phyloP scores from a whole-genome alignment of 352 stramenopile genomes.

The Globisporangium cylindrosporum region DNA sequence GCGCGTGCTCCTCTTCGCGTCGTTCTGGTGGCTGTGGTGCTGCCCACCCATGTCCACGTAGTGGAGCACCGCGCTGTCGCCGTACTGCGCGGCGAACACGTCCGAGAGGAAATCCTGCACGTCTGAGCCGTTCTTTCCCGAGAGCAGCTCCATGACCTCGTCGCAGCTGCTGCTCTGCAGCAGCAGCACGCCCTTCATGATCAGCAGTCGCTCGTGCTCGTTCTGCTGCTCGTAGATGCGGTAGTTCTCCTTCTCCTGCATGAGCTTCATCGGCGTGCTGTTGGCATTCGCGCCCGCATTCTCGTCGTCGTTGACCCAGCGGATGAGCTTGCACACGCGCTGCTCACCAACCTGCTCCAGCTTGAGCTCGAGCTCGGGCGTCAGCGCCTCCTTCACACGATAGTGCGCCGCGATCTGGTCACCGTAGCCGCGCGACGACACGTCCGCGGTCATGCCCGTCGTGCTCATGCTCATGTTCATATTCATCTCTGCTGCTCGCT shows the following conservation, averaged over 20 bases:
- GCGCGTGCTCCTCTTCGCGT: not conserved
- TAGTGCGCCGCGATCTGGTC: slow-evolving; percentile 66
- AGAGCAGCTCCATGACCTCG: slow-evolving; percentile 66
- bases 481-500: slow-evolving; percentile 11
- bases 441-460: slow-evolving; percentile 23
- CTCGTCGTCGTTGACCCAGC: slow-evolving; percentile 63
- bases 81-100: slow-evolving; percentile 51
- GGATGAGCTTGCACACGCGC: slow-evolving; percentile 60
- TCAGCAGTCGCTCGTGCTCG: slow-evolving; percentile 42
- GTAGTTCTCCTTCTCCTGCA: slow-evolving; percentile 80
- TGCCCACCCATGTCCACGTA: slow-evolving; percentile 37
- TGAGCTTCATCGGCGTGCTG: slow-evolving; percentile 21
- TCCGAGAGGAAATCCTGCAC: slow-evolving; percentile 54
- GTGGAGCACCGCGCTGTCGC: slow-evolving; percentile 53
- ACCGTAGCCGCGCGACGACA: slow-evolving; percentile 39
- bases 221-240: slow-evolving; percentile 70
- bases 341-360: slow-evolving; percentile 45
- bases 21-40: slow-evolving; percentile 14
- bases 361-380: slow-evolving; percentile 32
- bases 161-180: slow-evolving; percentile 67
- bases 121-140: slow-evolving; percentile 36
- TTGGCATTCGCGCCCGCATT: slow-evolving; percentile 13
- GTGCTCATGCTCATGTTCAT: slow-evolving; percentile 26
- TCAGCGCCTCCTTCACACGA: slow-evolving; percentile 43
- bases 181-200: slow-evolving; percentile 70